Base-by-base conservation (phyloP, 176 grass and related monocot genomes). In the Musa beccarii region DNA sequence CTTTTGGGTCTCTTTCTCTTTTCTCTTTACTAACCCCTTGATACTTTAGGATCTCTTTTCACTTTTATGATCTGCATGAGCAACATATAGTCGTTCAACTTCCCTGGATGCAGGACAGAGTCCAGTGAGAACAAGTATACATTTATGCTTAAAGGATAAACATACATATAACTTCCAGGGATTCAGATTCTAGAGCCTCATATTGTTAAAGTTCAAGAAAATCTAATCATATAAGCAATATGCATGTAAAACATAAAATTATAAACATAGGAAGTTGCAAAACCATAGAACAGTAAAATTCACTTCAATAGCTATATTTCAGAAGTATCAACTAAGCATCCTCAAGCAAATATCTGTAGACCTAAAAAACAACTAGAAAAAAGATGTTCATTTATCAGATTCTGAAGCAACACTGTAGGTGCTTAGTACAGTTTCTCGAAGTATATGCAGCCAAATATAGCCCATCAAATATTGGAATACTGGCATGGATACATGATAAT, bases 1-100 rank as follows among this genome's bases (percentile, higher is more conserved):
- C 43, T 51, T 72, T 73, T 81, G 59, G 59, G 21, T 66, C 56
- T 71, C 76, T 86, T 76, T 73, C 72, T 78, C 57, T 79, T 71
- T 74, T 75, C 68, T 81, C 43, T 76, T 84, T 72, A 79, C 23
- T 81, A 67, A 49, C 12, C 25, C 75, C 24, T 72, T 69, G 77
- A 21, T 78, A 72, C 53, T 74, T 56, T 76, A 76, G 65, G 53
- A 67, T 81, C 69, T 64, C 68, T 63, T 65, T 79, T 9, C 61
- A 54, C 73, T 79, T 81, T 80, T 63, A 10, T 72, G 54, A 85
- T 87, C 63, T 77, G 68, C 52, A 73, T 17, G 9, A 83, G 23
- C 34, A 78, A 69, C 54, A 83, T 29, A 55, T 75, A 57, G 72
- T 53, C 66, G 61, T 80, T 62, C 64, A 55, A 69, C 5, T 43